These are phyloP conservation scores for Neckera pumila DNA, from an alignment of 225 moss, liverwort and hornwort species.

Conservation along the genomic window DNA sequence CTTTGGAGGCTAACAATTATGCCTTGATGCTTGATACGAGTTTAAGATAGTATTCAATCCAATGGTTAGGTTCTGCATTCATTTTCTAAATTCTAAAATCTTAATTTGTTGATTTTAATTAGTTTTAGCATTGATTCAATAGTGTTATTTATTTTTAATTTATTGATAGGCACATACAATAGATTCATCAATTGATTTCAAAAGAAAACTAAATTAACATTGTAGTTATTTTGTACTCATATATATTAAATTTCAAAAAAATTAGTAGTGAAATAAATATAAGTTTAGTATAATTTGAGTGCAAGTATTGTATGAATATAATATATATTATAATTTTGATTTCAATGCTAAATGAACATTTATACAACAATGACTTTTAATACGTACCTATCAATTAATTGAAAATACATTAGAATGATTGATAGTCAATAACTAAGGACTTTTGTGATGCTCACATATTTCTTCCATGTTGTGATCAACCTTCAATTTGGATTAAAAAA, in stretches of 20 bases:
- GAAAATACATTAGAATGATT: neutral
- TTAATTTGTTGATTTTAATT: neutral
- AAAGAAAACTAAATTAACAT: neutral
- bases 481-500: neutral
- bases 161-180: neutral
- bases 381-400: neutral
- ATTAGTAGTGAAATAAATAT: neutral
- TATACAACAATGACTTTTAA: neutral
- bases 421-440: neutral
- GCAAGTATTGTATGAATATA: neutral
- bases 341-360: neutral
- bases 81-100: too few relatives aligned
- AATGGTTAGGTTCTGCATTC: neutral
- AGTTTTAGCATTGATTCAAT: neutral
- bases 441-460: neutral
- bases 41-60: neutral
- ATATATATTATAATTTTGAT: neutral
- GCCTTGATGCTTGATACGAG: neutral
- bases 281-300: neutral
- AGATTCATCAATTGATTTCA: neutral
- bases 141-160: neutral
- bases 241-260: neutral
- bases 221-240: neutral
- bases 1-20: neutral
- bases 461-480: neutral